Evolutionary conservation across 169 alveolate species (phyloP), one percentile per base, ranked within the genome.

Genomic region (Cryptosporidium canis): DNA sequence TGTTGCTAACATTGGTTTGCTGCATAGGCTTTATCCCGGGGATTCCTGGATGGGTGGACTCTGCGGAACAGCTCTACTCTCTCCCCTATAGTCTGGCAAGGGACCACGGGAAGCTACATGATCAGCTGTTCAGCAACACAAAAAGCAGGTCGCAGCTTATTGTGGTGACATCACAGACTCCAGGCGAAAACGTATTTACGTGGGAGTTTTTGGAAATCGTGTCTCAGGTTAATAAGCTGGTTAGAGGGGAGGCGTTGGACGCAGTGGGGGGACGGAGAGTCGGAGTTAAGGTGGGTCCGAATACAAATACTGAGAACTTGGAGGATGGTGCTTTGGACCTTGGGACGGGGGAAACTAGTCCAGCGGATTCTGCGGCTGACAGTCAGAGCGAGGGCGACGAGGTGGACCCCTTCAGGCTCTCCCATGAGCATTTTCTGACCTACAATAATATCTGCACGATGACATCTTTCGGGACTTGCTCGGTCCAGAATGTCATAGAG

Each of bases 181-280:
- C 83, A 43, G 94, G 93, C 24, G 83, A 83, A n/a, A 92, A 92
- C 35, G 91, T 92, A 14, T 90, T 92, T 21, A 92, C 95, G 0
- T 92, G 94, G 94, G 91, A 92, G 47, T 58, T 77, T 63, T 64
- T 92, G 31, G 93, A 91, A 35, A 90, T 67, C 14, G 92, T 91
- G 63, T 83, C 90, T 27, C 92, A 90, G 56, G 41, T 92, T 31
- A 92, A 92, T 68, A 64, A 87, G 53, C 65, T 92, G 66, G 83
- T 92, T 45, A 90, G 94, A n/a, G 95, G 95, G n/a, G 85, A 87
- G 41, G 90, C 85, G 14, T 68, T 90, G 31, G 95, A 92, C 77
- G 94, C 95, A 3, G 94, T 70, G 16, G 92, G 92, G 51, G 92
- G 94, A 29, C 37, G 95, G 33, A 90, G 91, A 67, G 83, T 92